These are phyloP conservation scores for Helianthus tuberosus DNA, from an alignment of 129 eudicot species.

Conservation along the genomic window DNA sequence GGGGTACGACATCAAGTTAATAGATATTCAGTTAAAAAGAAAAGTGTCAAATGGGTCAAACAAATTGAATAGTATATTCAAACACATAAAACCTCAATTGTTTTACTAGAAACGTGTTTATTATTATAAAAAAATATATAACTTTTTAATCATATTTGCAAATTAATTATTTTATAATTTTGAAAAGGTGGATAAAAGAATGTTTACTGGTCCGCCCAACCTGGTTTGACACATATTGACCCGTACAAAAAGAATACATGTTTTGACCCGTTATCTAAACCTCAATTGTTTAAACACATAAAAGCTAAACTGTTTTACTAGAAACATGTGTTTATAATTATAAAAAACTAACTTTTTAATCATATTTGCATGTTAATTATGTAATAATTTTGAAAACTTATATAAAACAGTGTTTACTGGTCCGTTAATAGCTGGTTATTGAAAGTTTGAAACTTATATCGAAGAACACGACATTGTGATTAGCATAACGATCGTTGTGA, in stretches of 20 bases:
- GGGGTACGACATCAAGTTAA: not conserved
- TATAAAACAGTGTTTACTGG: too few relatives aligned
- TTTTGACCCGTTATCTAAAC: too few relatives aligned
- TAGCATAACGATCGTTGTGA: conserved; percentile 89
- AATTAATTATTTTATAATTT: too few relatives aligned
- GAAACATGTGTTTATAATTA: not conserved
- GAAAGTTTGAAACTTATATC: conserved; percentile 77
- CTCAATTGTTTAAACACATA: not conserved
- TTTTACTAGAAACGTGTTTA: not conserved
- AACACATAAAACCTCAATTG: not conserved
- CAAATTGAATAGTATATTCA: not conserved
- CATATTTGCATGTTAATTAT: too few relatives aligned
- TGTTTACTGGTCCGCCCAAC: too few relatives aligned
- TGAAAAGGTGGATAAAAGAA: too few relatives aligned
- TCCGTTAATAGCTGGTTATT: not conserved
- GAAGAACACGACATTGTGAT: conserved; percentile 90
- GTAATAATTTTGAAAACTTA: too few relatives aligned
- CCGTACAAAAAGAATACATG: not conserved
- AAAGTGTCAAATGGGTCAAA: not conserved
- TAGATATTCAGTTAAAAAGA: not conserved
- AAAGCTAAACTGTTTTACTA: not conserved
- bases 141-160: too few relatives aligned
- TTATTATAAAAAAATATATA: not conserved
- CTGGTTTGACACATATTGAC: too few relatives aligned
- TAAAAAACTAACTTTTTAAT: not conserved